A percentile compares a stretch with the other conserved stretches of the same genome.
phyloP scores from a whole-genome alignment of 441 rosid species.

The Corymbia citriodora region DNA sequence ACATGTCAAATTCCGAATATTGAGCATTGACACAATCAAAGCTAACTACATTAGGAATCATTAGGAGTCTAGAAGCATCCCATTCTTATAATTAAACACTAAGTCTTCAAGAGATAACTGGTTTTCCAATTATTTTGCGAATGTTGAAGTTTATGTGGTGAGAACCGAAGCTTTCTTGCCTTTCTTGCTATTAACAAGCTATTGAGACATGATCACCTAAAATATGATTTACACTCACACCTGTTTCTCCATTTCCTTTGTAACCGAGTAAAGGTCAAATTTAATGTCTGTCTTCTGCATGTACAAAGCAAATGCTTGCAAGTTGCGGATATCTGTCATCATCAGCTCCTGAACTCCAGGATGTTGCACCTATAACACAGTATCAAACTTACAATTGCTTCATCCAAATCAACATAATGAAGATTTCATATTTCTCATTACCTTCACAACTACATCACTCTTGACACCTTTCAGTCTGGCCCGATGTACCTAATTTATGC shows the following conservation, averaged over 20 bases:
- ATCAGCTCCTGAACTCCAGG: constrained; percentile 85
- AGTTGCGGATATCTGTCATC: constrained; percentile 95
- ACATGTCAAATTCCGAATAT: not conserved
- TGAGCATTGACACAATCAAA: not conserved
- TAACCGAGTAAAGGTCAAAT: constrained; percentile 77
- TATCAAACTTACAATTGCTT: constrained; percentile 10
- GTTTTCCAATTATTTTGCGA: not conserved
- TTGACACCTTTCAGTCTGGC: constrained; percentile 76
- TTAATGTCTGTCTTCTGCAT: constrained; percentile 88
- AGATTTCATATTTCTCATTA: constrained; percentile 18
- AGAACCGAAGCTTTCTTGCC: not conserved
- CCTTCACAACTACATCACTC: constrained; percentile 83
- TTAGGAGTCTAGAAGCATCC: not conserved
- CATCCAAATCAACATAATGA: not conserved
- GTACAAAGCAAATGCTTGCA: constrained; percentile 90
- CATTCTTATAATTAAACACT: not conserved
- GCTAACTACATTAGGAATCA: not conserved
- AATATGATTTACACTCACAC: constrained; percentile 14
- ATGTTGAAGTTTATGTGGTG: not conserved
- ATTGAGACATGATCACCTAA: not conserved
- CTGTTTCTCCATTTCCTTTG: constrained; percentile 97
- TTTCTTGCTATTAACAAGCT: not conserved
- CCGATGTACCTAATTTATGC: constrained; percentile 58
- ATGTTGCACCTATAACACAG: constrained; percentile 73
- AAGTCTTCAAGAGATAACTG: not conserved